Percentiles rank a stretch among this genome's conserved stretches.
phyloP scores from a whole-genome alignment of 1,284 basidiomycete species.

The Sanghuangporus sanghuang region DNA sequence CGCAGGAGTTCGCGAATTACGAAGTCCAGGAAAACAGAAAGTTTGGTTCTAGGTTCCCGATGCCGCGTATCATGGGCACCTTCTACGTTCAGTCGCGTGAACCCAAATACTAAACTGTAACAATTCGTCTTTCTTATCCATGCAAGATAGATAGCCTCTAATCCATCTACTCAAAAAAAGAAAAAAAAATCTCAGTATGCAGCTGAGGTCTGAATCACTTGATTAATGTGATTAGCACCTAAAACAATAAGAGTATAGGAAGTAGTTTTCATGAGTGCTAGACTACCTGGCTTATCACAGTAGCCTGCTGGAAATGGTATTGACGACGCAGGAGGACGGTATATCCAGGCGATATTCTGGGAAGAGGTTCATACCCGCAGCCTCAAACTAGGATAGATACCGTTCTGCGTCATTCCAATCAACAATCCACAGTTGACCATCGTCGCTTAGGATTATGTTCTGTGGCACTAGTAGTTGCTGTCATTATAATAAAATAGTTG shows the following conservation, averaged over 20 bases:
- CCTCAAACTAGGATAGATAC: constrained; percentile 29
- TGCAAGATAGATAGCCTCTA: too few relatives aligned
- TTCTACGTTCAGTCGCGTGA: background rate
- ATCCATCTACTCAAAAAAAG: too few relatives aligned
- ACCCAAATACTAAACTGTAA: background rate
- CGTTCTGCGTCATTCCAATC: constrained; percentile 27
- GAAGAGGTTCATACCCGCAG: background rate
- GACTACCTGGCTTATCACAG: too few relatives aligned
- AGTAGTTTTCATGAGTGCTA: too few relatives aligned
- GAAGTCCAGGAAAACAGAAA: background rate
- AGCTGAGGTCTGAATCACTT: too few relatives aligned
- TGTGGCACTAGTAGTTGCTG: constrained; percentile 6
- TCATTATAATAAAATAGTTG: too few relatives aligned
- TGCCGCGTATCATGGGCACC: background rate
- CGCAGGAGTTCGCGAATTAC: background rate
- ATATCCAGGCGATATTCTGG: background rate
- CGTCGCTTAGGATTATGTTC: constrained; percentile 26
- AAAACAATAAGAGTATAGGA: too few relatives aligned
- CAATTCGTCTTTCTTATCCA: background rate
- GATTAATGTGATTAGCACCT: too few relatives aligned
- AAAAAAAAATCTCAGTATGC: too few relatives aligned
- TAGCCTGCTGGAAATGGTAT: too few relatives aligned
- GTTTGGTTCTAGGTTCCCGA: background rate
- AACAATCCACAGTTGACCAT: constrained; percentile 27
- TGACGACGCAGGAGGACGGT: too few relatives aligned